Evolutionary conservation across 2,329 filamentous ascomycete genomes (phyloP).

Genomic region (Aspergillus cejpii): DNA sequence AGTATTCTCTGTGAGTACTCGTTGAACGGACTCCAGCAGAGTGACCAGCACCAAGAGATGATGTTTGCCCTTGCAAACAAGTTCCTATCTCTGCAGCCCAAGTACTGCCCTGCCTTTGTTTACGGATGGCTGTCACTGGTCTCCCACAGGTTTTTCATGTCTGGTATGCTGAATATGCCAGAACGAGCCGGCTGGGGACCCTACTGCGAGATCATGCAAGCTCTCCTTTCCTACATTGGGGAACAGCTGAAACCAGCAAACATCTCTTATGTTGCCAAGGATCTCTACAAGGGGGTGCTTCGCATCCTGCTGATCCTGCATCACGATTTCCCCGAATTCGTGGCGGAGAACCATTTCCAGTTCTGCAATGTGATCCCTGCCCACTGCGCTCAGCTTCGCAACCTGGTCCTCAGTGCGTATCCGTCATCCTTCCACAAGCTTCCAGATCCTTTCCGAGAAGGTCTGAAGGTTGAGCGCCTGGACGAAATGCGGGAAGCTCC

Average conservation of each 20-base stretch:
- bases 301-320: conserved; percentile 80
- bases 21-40: conserved; percentile 51
- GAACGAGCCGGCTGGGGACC: conserved; percentile 66
- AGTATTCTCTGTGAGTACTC: conserved; percentile 71
- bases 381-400: conserved; percentile 80
- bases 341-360: conserved; percentile 77
- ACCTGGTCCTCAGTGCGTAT: conserved; percentile 76
- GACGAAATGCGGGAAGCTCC: conserved; percentile 67
- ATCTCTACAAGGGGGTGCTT: conserved; percentile 75
- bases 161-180: conserved; percentile 62
- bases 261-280: conserved; percentile 63
- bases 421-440: conserved; percentile 64
- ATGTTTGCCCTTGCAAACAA: conserved; percentile 64
- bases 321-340: conserved; percentile 90
- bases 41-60: conserved; percentile 60
- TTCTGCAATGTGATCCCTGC: conserved; percentile 75
- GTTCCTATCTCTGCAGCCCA: conserved; percentile 67
- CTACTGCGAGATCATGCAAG: conserved; percentile 66
- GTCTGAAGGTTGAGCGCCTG: conserved; percentile 67
- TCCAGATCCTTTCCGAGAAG: conserved; percentile 64
- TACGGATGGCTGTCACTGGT: conserved; percentile 80
- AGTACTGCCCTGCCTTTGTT: conserved; percentile 70
- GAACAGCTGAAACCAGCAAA: conserved; percentile 70
- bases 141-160: conserved; percentile 78
- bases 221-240: conserved; percentile 65